Percentiles rank a stretch among this genome's conserved stretches.
These are phyloP conservation scores for Dalbergia cochinchinensis DNA, from an alignment of 306 rosid species.

Conservation along the genomic window DNA sequence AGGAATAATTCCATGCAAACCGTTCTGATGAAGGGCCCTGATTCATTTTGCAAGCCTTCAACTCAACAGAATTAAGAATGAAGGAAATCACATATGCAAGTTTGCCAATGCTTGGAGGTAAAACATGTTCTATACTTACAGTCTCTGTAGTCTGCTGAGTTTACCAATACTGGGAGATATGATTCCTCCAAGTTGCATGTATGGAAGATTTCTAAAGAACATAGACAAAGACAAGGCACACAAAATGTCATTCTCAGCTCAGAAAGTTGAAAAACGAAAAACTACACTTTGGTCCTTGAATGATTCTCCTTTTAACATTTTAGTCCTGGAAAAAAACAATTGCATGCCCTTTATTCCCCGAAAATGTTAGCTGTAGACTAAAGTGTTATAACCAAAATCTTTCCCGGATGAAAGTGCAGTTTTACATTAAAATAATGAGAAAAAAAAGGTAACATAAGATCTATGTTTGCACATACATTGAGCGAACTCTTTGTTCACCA, in stretches of 20 bases:
- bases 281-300: too few relatives aligned
- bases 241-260: conserved; percentile 28
- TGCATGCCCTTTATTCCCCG: too few relatives aligned
- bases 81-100: background rate
- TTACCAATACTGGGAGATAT: conserved; percentile 94
- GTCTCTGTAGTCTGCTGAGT: conserved; percentile 87
- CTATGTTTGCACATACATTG: conserved; percentile 60
- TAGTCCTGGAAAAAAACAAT: too few relatives aligned
- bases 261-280: background rate
- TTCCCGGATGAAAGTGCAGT: too few relatives aligned
- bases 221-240: conserved; percentile 24
- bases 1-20: conserved; percentile 93
- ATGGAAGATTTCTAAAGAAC: conserved; percentile 83
- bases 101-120: background rate
- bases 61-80: conserved; percentile 13
- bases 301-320: too few relatives aligned
- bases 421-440: background rate
- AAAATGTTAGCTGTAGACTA: too few relatives aligned
- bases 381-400: too few relatives aligned
- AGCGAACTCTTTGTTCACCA: conserved; percentile 72
- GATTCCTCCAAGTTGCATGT: conserved; percentile 86
- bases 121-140: conserved; percentile 64
- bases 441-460: background rate
- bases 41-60: conserved; percentile 33
- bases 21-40: conserved; percentile 96